phyloP scores from a whole-genome alignment of 2,329 filamentous ascomycete genomes.

The Elsinoe arachidis region DNA sequence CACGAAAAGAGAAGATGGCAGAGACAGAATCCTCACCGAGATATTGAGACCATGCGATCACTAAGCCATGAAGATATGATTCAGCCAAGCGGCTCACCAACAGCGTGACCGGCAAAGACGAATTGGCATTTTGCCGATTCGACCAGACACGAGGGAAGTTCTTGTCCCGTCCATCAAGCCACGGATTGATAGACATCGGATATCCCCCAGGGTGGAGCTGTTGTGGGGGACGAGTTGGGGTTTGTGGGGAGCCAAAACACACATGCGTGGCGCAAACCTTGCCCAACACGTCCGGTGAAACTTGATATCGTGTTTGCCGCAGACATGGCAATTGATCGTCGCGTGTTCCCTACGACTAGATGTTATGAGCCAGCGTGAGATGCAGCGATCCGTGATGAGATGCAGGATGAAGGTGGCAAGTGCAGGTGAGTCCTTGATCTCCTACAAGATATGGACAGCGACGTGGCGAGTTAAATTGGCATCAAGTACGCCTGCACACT shows the following conservation, averaged over 20 bases:
- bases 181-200: conserved; percentile 6
- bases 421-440: too few relatives aligned
- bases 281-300: background rate
- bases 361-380: too few relatives aligned
- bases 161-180: conserved; percentile 8
- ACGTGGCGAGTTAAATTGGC: background rate
- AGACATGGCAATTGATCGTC: conserved; percentile 2
- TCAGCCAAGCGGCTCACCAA: conserved; percentile 1
- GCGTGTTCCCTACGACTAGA: too few relatives aligned
- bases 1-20: background rate
- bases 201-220: conserved; percentile 1
- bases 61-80: background rate
- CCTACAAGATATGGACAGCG: background rate
- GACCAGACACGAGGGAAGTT: background rate
- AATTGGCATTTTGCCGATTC: conserved; percentile 3
- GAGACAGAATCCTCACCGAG: background rate
- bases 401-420: background rate
- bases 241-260: conserved; percentile 1
- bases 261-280: background rate
- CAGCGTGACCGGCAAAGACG: background rate
- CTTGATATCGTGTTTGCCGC: background rate
- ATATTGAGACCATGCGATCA: background rate
- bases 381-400: background rate
- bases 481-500: background rate
- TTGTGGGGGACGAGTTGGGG: background rate